These are phyloP conservation scores for Malassezia restricta DNA, from an alignment of 1,284 basidiomycete species.

Conservation along the genomic window DNA sequence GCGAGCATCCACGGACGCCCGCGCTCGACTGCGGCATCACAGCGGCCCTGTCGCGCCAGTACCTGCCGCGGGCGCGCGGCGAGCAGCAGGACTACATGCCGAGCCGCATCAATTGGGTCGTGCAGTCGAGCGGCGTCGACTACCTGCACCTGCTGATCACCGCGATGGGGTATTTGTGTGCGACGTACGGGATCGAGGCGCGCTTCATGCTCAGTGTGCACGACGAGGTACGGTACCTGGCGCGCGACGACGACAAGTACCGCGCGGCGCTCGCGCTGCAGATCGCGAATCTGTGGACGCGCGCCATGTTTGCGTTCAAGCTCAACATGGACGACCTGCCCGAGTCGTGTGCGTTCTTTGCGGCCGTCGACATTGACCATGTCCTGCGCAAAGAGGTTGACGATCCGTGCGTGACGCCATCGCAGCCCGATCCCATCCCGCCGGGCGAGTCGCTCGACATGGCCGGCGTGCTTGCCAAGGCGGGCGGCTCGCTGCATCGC, in stretches of 20 bases:
- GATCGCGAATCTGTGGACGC: constrained; percentile 90
- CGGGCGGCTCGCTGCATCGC: constrained; percentile 27
- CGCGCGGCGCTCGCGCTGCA: constrained; percentile 84
- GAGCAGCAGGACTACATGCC: constrained; percentile 77
- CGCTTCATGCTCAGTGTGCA: constrained; percentile 94
- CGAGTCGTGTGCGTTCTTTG: constrained; percentile 79
- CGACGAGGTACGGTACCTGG: constrained; percentile 89
- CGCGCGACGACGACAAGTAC: constrained; percentile 73
- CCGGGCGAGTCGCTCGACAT: constrained; percentile 79
- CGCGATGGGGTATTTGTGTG: constrained; percentile 78
- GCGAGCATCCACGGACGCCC: constrained; percentile 75
- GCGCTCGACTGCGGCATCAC: constrained; percentile 90
- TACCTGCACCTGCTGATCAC: constrained; percentile 93
- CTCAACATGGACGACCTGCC: constrained; percentile 92
- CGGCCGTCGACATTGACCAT: constrained; percentile 82
- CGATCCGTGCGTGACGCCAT: constrained; percentile 88
- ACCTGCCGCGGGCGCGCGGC: constrained; percentile 53
- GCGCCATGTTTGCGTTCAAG: constrained; percentile 78
- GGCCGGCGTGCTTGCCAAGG: constrained; percentile 53
- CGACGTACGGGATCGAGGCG: constrained; percentile 71
- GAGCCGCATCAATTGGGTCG: constrained; percentile 97
- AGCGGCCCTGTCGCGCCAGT: constrained; percentile 74
- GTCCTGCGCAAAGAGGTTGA: constrained; percentile 91
- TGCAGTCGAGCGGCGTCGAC: constrained; percentile 95
- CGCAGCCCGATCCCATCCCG: constrained; percentile 67